Conservation (phyloP, 306 rosid genomes). For the Prunus mume region DNA sequence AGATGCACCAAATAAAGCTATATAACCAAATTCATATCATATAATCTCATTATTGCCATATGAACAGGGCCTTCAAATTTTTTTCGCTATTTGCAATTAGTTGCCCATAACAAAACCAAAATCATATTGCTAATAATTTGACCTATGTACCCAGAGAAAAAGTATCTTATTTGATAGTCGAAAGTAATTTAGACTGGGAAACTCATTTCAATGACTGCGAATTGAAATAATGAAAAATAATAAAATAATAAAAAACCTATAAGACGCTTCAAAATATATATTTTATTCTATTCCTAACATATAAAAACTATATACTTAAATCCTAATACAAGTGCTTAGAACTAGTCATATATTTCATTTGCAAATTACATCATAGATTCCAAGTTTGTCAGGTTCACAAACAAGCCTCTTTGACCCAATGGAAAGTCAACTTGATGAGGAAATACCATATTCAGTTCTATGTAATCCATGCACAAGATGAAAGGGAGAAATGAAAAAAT, state of each 20-base stretch:
- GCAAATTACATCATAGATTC: background rate
- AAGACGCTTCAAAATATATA: background rate
- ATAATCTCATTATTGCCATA: too few relatives aligned
- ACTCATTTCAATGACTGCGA: background rate
- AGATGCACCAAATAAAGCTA: too few relatives aligned
- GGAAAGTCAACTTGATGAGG: background rate
- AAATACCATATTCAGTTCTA: background rate
- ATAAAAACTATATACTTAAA: background rate
- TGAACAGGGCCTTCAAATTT: too few relatives aligned
- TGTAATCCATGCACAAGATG: slow-evolving; percentile 1
- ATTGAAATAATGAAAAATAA: background rate
- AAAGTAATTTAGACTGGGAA: background rate
- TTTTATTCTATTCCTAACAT: background rate
- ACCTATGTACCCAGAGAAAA: background rate
- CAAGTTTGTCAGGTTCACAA: background rate
- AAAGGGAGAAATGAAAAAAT: slow-evolving; percentile 11
- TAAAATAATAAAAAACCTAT: background rate
- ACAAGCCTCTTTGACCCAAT: slow-evolving; percentile 2
- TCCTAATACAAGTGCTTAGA: background rate
- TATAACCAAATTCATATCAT: too few relatives aligned
- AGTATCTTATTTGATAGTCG: background rate
- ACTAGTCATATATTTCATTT: background rate
- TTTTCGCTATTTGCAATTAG: too few relatives aligned
- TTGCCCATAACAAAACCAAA: too few relatives aligned
- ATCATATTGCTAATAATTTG: too few relatives aligned